Percentiles rank a stretch among this genome's conserved stretches.
These are phyloP conservation scores for Nothophaeocryptopus gaeumannii DNA, from an alignment of 2,329 filamentous ascomycete genomes.

Conservation along the genomic window DNA sequence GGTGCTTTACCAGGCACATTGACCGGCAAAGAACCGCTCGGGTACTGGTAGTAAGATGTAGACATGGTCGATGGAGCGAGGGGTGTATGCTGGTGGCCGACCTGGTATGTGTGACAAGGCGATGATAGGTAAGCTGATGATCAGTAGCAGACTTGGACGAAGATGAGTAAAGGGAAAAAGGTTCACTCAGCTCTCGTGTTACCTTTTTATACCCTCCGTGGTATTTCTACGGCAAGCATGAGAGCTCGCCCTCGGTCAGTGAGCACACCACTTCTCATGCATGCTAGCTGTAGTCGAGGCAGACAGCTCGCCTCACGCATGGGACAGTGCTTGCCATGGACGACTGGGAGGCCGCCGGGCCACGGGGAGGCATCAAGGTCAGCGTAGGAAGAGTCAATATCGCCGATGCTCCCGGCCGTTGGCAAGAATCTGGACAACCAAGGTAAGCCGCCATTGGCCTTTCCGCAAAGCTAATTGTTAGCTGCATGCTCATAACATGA, in stretches of 20 bases:
- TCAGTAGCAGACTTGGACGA: slow-evolving; percentile 8
- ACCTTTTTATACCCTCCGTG: slow-evolving; percentile 30
- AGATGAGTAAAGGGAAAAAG: slow-evolving; percentile 27
- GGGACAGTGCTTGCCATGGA: slow-evolving; percentile 7
- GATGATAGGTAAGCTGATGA: slow-evolving; percentile 8
- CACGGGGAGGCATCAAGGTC: slow-evolving; percentile 15
- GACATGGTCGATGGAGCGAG: slow-evolving; percentile 25
- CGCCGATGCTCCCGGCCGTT: slow-evolving; percentile 26
- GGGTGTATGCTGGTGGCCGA: slow-evolving; percentile 1
- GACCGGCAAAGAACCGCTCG: slow-evolving; percentile 32
- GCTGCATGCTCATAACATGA: slow-evolving; percentile 30
- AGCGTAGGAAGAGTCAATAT: slow-evolving; percentile 20
- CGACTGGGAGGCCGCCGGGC: slow-evolving; percentile 4
- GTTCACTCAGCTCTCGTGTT: slow-evolving; percentile 17
- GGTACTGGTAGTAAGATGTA: slow-evolving; percentile 32
- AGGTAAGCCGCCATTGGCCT: slow-evolving; percentile 31
- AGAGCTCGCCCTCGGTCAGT: slow-evolving; percentile 21
- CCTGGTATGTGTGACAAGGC: slow-evolving; percentile 10
- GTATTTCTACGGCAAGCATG: slow-evolving; percentile 16
- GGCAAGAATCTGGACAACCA: slow-evolving; percentile 25
- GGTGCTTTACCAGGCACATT: slow-evolving; percentile 31
- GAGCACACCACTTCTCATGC: slow-evolving; percentile 29
- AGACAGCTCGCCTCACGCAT: slow-evolving; percentile 15
- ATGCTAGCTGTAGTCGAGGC: slow-evolving; percentile 17
- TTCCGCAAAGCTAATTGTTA: slow-evolving; percentile 32